Evolutionary conservation across 2,329 filamentous ascomycete genomes (phyloP), one percentile per base, ranked within the genome.

Genomic region (Fusarium robinianum): DNA sequence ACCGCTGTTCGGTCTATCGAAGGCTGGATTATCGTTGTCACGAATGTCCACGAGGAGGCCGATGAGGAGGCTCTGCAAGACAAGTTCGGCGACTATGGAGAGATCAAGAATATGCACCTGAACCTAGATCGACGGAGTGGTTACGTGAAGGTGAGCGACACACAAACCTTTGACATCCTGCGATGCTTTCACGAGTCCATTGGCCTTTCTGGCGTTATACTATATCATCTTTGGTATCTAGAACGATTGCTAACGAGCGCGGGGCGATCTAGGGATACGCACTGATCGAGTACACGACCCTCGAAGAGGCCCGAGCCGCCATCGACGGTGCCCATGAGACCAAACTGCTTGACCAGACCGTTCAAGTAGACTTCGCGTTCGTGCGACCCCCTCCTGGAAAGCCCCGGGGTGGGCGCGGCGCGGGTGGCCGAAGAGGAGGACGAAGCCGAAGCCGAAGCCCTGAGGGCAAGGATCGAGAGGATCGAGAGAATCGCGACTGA

Each of bases 11-110:
- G 88, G 61, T 90, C 86, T 41, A 91, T 94, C 63, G 88, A 94
- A 71, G 88, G 89, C 58, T 94, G 89, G 89, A 94, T 94, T 68
- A 77, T 94, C 62, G 83, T 90, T 52, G 88, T 88, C 55, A 91
- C 88, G 38, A 94, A 94, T 63, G 85, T 94, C 22, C 88, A 94
- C 72, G 88, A 94, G 65, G 88, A 94, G 68, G 87, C 88, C 35
- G 87, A 85, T 58, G 88, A 94, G 71, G 88, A 94, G 72, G 84
- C 88, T 31, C 68, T 94, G 43, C 86, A 87, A 62, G 89, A 94
- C 67, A 78, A 83, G 67, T 94, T 94, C 67, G 86, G 83, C 62
- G 88, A 94, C 61, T 94, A 80, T 63, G 89, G 89, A 59, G 87
- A 92, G 70, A 89, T 94, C 63, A 90, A 90, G 77, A 94, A 94